These are phyloP conservation scores for Zancudomyces culisetae DNA, from an alignment of 371 early-diverging fungal species.

Conservation along the genomic window DNA sequence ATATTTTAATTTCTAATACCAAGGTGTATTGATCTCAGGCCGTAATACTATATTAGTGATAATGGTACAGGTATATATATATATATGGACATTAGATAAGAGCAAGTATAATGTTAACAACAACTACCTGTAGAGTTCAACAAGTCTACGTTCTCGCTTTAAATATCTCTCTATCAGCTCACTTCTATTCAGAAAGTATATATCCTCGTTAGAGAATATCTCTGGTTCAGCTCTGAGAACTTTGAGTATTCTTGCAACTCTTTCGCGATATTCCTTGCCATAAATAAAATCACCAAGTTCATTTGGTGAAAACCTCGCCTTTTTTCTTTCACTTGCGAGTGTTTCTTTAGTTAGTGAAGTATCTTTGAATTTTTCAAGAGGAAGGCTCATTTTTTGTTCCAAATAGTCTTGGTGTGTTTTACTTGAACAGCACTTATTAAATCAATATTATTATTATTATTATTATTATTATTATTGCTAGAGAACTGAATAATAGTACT, in stretches of 20 bases:
- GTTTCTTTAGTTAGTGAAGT: neutral
- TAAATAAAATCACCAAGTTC: neutral
- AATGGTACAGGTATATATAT: neutral
- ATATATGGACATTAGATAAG: too few relatives aligned
- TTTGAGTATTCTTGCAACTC: conserved; percentile 6
- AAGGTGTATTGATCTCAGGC: neutral
- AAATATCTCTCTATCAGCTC: conserved; percentile 10
- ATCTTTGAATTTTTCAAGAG: too few relatives aligned
- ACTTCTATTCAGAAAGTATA: conserved; percentile 18
- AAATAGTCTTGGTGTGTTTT: too few relatives aligned
- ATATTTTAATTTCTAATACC: neutral
- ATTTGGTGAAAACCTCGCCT: neutral
- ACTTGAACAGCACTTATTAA: too few relatives aligned
- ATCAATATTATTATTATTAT: too few relatives aligned
- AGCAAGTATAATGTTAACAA: too few relatives aligned
- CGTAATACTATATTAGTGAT: neutral
- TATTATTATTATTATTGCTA: too few relatives aligned
- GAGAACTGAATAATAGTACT: too few relatives aligned
- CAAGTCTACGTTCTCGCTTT: neutral
- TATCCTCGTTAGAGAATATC: conserved; percentile 12
- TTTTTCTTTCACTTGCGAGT: neutral
- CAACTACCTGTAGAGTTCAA: neutral
- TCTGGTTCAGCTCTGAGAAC: conserved; percentile 14
- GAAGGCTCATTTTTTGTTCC: too few relatives aligned
- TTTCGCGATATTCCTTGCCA: neutral